Percentiles rank a stretch among this genome's conserved stretches.
Conservation (phyloP, 2,329 filamentous ascomycete species). For the Hymenoscyphus repandus region DNA sequence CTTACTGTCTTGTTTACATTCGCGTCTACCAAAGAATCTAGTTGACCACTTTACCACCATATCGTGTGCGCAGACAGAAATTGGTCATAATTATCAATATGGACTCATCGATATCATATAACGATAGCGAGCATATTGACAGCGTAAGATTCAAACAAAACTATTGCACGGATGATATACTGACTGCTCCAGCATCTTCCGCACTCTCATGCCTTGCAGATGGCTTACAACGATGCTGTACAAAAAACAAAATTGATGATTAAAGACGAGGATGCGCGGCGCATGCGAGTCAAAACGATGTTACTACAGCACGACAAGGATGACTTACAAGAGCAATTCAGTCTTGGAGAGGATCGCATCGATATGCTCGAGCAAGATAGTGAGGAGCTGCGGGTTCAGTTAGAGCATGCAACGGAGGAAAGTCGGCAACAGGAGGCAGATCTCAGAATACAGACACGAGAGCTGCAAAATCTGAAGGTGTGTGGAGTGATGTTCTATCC, state of each 20-base stretch:
- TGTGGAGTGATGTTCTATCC: constrained; percentile 4
- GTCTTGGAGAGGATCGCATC: constrained; percentile 54
- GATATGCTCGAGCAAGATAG: constrained; percentile 47
- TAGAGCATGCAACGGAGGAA: constrained; percentile 41
- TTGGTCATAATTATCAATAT: constrained; percentile 14
- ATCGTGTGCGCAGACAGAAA: neutral
- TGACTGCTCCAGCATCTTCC: constrained; percentile 26
- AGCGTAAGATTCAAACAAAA: constrained; percentile 19
- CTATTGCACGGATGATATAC: neutral
- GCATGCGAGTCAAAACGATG: constrained; percentile 62
- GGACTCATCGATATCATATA: constrained; percentile 26
- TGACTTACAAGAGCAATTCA: constrained; percentile 58
- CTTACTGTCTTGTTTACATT: neutral
- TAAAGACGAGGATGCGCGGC: constrained; percentile 70
- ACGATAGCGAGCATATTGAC: constrained; percentile 25
- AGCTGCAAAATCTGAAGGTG: constrained; percentile 53
- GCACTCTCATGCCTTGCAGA: constrained; percentile 48
- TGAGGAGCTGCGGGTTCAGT: constrained; percentile 42
- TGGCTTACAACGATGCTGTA: constrained; percentile 61
- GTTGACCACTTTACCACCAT: neutral
- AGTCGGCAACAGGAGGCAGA: constrained; percentile 32
- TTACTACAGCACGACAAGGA: constrained; percentile 72
- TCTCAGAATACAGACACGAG: constrained; percentile 44
- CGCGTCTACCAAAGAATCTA: neutral
- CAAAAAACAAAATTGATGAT: constrained; percentile 62